These are phyloP conservation scores for Auriscalpium orientale DNA, from an alignment of 768 basidiomycete species.

Conservation along the genomic window DNA sequence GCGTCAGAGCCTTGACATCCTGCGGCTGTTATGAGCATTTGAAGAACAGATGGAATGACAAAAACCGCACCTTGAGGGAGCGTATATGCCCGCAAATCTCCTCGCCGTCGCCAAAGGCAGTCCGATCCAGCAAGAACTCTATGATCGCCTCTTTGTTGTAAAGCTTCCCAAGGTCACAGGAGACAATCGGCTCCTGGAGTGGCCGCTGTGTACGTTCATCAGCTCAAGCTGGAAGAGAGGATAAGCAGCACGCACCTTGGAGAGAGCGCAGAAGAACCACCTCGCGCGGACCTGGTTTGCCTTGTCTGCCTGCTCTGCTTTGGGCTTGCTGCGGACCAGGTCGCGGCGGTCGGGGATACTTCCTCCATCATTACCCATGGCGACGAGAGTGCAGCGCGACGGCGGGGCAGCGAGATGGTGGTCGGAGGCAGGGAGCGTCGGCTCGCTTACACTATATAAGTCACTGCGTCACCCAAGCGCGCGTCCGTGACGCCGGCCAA, in stretches of 20 bases:
- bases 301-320: conserved; percentile 86
- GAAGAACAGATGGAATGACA: background rate
- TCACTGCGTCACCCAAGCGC: background rate
- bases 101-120: conserved; percentile 84
- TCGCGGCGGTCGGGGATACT: conserved; percentile 82
- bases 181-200: conserved; percentile 85
- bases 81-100: conserved; percentile 89
- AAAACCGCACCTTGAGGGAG: conserved; percentile 68
- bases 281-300: conserved; percentile 80
- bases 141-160: conserved; percentile 96
- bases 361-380: conserved; percentile 86
- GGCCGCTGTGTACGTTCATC: conserved; percentile 44
- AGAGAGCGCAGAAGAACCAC: conserved; percentile 93
- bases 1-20: conserved; percentile 79
- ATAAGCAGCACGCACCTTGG: conserved; percentile 57
- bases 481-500: background rate
- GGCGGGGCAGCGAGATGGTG: background rate
- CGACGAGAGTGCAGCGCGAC: background rate
- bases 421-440: background rate
- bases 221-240: background rate
- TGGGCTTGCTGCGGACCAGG: conserved; percentile 63
- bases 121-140: conserved; percentile 79
- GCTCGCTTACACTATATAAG: background rate
- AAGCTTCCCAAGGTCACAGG: conserved; percentile 86
- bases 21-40: conserved; percentile 22